Evolutionary conservation across 345 rosid genomes (phyloP).

Genomic region (Citrus cavaleriei): DNA sequence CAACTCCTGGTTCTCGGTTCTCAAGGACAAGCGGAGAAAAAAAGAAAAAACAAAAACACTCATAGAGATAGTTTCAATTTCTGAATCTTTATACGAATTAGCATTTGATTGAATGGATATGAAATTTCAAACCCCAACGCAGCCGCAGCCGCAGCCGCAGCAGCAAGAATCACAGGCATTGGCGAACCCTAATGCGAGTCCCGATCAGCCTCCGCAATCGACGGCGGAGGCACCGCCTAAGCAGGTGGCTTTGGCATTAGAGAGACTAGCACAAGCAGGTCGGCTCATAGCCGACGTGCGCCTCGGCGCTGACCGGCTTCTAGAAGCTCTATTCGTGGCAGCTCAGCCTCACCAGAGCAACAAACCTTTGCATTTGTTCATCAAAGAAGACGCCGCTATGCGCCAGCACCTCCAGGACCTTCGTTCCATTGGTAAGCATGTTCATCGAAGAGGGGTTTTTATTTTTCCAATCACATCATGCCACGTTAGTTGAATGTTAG

Average conservation of each 20-base stretch:
- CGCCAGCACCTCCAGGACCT: constrained; percentile 86
- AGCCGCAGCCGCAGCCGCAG: constrained; percentile 19
- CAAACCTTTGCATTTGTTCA: constrained; percentile 55
- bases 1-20: no score
- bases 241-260: constrained; percentile 94
- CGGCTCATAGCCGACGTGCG: constrained; percentile 85
- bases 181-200: constrained; percentile 20
- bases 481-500: no score
- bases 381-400: constrained; percentile 76
- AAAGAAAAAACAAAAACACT: no score
- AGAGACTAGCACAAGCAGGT: constrained; percentile 80
- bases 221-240: constrained; percentile 84
- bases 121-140: constrained; percentile 18
- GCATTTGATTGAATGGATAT: constrained; percentile 5
- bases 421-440: constrained; percentile 49
- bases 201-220: constrained; percentile 19
- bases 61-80: not conserved
- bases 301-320: constrained; percentile 88
- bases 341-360: constrained; percentile 65
- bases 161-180: constrained; percentile 28
- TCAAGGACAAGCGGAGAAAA: no score
- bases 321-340: constrained; percentile 72
- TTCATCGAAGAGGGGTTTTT: no score
- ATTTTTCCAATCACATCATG: no score
- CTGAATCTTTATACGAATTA: not conserved